Evolutionary conservation across 192 early-diverging fungal genomes (phyloP), one percentile per base, ranked within the genome.

Genomic region (Chytriomyces hyalinus): DNA sequence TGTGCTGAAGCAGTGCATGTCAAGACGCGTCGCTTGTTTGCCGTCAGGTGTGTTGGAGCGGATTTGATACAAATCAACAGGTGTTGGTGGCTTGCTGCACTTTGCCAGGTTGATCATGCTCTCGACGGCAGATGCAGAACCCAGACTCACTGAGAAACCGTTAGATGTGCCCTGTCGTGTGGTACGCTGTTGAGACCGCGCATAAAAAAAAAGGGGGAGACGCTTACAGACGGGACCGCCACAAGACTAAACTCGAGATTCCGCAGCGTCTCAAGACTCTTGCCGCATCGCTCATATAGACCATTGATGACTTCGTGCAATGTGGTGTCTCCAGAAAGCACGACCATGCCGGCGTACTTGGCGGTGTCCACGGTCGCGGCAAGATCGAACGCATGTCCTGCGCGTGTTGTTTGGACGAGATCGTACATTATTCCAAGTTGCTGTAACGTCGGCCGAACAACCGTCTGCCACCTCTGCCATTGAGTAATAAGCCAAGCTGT

Each of bases 281-380:
- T 17, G 17, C 63, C 63, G 28, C 17, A n/a, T 28, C 26, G 15
- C 11, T 24, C 63, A 3, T 22, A 65, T 6, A 65, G 6, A 6
- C 63, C 63, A 65, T 65, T 65, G 63, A 65, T 65, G 26, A 17
- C 15, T 28, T 65, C 63, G 26, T 65, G 63, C 10, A 65, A 36
- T 26, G 26, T 65, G 4, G 17, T 26, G 63, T 65, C 63, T 15
- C 63, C 63, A n/a, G 63, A 65, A 1, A 65, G 26, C 11, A 8
- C 26, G 3, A 65, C 3, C 17, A 28, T 28, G 17, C 63, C 63
- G 28, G 63, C 63, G 26, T 65, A 65, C 4, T 65, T n/a, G 11
- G 13, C 5, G 11, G 11, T 11, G 63, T 65, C 63, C 20, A n/a
- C n/a, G 2, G 17, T 13, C 10, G 28, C 11, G 17, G 26, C 26